phyloP scores from a whole-genome alignment of 2,329 filamentous ascomycete species.

The Nemania abortiva region DNA sequence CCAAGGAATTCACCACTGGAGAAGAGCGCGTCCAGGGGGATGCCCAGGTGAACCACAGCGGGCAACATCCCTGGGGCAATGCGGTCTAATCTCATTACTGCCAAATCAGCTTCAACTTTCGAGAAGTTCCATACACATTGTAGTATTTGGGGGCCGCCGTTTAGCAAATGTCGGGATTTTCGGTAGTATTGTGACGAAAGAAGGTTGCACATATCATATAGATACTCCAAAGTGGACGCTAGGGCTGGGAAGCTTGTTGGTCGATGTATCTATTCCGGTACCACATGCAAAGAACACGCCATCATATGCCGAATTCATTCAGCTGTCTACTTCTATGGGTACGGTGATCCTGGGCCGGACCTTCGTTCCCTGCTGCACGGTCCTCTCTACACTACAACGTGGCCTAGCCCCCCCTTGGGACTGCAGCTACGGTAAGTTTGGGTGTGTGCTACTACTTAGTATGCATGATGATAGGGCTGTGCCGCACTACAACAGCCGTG shows the following conservation, averaged over 20 bases:
- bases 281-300: background rate
- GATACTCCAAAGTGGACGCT: background rate
- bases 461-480: background rate
- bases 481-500: background rate
- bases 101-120: background rate
- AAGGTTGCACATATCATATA: background rate
- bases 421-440: background rate
- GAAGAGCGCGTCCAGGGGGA: background rate
- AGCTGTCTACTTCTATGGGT: background rate
- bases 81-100: background rate
- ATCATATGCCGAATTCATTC: background rate
- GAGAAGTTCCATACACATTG: background rate
- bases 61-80: background rate
- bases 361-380: background rate
- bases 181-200: background rate
- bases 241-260: background rate
- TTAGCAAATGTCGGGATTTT: background rate
- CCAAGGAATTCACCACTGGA: background rate
- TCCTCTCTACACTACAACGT: background rate
- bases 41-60: background rate
- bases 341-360: background rate
- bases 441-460: background rate
- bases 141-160: background rate
- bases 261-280: background rate
- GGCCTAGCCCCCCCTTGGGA: background rate